A percentile compares a stretch with the other conserved stretches of the same genome.
Evolutionary conservation across 148 eudicot species (phyloP).

Genomic region (Agrostemma githago): DNA sequence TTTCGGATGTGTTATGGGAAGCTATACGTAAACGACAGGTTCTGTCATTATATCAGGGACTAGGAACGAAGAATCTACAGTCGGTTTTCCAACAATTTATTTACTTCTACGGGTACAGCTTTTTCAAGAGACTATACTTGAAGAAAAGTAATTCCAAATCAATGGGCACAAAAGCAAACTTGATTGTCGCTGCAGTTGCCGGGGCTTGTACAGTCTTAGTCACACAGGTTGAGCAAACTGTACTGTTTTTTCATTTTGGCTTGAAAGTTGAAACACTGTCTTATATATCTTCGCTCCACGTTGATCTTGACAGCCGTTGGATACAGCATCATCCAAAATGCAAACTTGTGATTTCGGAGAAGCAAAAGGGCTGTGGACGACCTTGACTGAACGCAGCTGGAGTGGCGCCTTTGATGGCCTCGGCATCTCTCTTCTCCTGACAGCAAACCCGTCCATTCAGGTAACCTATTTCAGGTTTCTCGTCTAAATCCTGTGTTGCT

Average conservation of each 20-base stretch:
- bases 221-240: conserved; percentile 57
- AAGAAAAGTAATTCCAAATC: conserved; percentile 61
- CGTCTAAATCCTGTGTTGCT: background rate
- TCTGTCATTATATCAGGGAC: conserved; percentile 84
- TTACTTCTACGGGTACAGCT: conserved; percentile 54
- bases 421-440: conserved; percentile 85
- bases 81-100: conserved; percentile 73
- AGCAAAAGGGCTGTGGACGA: conserved; percentile 80
- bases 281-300: conserved; percentile 14
- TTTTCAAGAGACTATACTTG: conserved; percentile 78
- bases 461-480: conserved; percentile 30
- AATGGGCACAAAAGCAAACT: conserved; percentile 77
- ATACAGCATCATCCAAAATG: conserved; percentile 93
- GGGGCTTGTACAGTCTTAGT: conserved; percentile 75
- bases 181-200: conserved; percentile 79
- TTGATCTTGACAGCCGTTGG: conserved; percentile 68
- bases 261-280: background rate
- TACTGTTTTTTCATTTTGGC: background rate
- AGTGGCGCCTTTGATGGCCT: conserved; percentile 82
- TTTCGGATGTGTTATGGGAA: conserved; percentile 80
- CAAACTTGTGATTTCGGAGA: conserved; percentile 92
- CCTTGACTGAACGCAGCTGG: conserved; percentile 79
- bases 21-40: conserved; percentile 68
- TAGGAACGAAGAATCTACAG: conserved; percentile 88
- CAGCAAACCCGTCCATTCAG: conserved; percentile 94